Evolutionary conservation across 805 yeast genomes (phyloP), one percentile per base, ranked within the genome.

Genomic region (Yamadazyma kitorensis): DNA sequence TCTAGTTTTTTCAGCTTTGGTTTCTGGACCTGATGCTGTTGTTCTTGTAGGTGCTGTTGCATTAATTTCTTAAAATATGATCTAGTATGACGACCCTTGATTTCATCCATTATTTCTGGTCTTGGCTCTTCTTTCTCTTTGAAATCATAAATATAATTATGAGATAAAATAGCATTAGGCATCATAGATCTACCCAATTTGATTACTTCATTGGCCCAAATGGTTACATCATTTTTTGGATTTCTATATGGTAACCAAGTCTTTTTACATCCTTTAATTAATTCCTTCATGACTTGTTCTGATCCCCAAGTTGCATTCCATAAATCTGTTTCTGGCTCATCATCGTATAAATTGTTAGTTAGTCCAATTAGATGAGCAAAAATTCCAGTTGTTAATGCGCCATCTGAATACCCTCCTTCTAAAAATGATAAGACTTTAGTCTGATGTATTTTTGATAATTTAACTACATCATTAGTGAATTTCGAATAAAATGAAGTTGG

Each of bases 331-430:
- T 60, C 65, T 11, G 51, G 55, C 14, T 39, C 41, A 18, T 27
- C 39, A 4, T 45, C 43, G 10, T 39, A 39, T 33, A 66, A 62
- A 34, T 64, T 62, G 18, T 66, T 64, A 32, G 80, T 82, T 33
- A 86, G 54, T 0, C 94, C 95, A 24, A 82, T 74, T 35, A 86
- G 59, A 53, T 86, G 94, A 4, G 93, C 75, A 51, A 84, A 82
- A 0, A 82, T 78, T 9, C 95, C 95, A 1, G 93, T 82, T 1
- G 80, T 59, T 12, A 86, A 66, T 0, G 95, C 95, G 3, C 83
- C 82, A 48, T 85, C 88, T 0, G 93, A 81, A 52, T 86, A 86
- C 1, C 95, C 95, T 17, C 95, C 95, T 59, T 86, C 95, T 43
- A 86, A 58, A 15, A 86, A 56, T 1, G 94, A 83, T 0, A 86